Base-by-base conservation (phyloP, 495 filamentous ascomycete genomes). In the Hypoxylon rickii region DNA sequence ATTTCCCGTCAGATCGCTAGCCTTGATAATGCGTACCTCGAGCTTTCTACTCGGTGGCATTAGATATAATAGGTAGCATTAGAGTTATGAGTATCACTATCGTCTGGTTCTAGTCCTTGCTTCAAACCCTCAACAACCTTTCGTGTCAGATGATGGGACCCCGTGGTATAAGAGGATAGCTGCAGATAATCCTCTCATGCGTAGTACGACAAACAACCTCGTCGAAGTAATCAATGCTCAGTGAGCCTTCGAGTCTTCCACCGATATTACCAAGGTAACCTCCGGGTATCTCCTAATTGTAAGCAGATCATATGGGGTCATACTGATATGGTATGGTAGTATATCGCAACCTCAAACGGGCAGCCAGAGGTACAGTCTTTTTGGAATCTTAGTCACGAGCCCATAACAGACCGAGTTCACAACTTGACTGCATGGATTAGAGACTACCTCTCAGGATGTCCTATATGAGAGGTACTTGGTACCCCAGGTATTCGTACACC, bases 211-310 rank as follows among this genome's bases (percentile, higher is more conserved):
- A 24, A 32, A 50, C 46, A 45, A 51, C 17, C 24, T 38, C 34
- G 39, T 51, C 7, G 29, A 32, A 41, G 36, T 46, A 15, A 45
- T 45, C 43, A 58, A 52, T 52, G 42, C 40, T 21, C 36, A 41
- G 15, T 46, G 36, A 22, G 24, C 48, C 10, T 48, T 52, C 33
- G 43, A 52, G 43, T 38, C 49, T 54, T n/a, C n/a, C n/a, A n/a
- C n/a, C n/a, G n/a, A n/a, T n/a, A n/a, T n/a, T 40, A 44, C 45
- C 43, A 57, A 22, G 48, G 58, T 62, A 24, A 48, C 52, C 22
- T 52, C 32, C 43, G 43, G 42, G 17, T 47, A 60, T 60, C 56
- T 53, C 56, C 44, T 53, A 21, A 49, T 34, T 60, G 38, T 21
- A 33, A 13, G 36, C 20, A 49, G 56, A 60, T 52, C 44, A 52